These are phyloP conservation scores for Aplosporella prunicola DNA, from an alignment of 2,329 filamentous ascomycete genomes.

Conservation along the genomic window DNA sequence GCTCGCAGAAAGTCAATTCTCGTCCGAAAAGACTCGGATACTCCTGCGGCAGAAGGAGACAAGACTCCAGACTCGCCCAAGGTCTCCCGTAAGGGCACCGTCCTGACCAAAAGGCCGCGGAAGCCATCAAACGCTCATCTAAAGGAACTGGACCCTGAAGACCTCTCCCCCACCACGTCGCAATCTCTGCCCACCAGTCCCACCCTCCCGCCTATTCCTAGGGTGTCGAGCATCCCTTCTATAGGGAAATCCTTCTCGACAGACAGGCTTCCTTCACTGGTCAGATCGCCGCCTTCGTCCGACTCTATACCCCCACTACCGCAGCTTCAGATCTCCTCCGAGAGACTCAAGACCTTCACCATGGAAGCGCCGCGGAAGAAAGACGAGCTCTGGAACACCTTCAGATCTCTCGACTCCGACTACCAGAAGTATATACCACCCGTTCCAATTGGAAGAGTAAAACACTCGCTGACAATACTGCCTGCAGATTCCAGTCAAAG, in stretches of 20 bases:
- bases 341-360: constrained; percentile 29
- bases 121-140: constrained; percentile 15
- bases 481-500: constrained; percentile 62
- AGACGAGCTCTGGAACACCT: constrained; percentile 61
- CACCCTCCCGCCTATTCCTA: constrained; percentile 32
- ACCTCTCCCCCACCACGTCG: constrained; percentile 1
- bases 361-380: constrained; percentile 44
- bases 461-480: constrained; percentile 1
- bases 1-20: constrained; percentile 10
- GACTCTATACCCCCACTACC: constrained; percentile 35
- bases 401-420: constrained; percentile 58
- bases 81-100: constrained; percentile 12
- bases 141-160: constrained; percentile 5
- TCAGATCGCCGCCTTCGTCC: constrained; percentile 27
- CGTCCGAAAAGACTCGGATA: constrained; percentile 8
- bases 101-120: constrained; percentile 27
- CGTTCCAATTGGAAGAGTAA: background rate
- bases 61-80: constrained; percentile 2
- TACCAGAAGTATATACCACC: constrained; percentile 48
- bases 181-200: constrained; percentile 17
- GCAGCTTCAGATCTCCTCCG: constrained; percentile 27
- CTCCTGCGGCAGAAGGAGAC: constrained; percentile 3
- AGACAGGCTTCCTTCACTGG: constrained; percentile 32
- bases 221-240: too few species aligned
- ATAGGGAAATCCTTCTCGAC: constrained; percentile 39